Evolutionary conservation across 768 basidiomycete genomes (phyloP).

Genomic region (Tulasnella sp.): DNA sequence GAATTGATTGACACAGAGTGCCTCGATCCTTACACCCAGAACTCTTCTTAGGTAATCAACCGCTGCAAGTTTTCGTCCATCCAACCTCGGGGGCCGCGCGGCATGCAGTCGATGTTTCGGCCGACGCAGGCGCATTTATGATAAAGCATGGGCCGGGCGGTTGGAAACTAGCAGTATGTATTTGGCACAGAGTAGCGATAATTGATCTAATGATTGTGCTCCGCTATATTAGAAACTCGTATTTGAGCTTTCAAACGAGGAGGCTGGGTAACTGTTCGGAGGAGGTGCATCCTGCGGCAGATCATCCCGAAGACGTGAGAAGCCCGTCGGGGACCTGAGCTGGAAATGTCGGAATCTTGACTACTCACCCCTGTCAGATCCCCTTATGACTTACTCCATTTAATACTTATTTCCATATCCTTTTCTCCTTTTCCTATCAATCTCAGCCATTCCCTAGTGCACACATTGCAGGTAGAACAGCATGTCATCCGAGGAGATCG

Average conservation of each 20-base stretch:
- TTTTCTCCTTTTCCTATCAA: not conserved
- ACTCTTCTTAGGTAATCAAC: not conserved
- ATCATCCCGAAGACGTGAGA: not conserved
- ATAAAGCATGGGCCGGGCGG: not conserved
- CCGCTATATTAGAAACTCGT: not conserved
- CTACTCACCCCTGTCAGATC: not conserved
- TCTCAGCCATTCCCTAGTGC: not conserved
- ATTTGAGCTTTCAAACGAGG: not conserved
- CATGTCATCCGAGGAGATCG: not conserved
- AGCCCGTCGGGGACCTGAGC: conserved; percentile 13
- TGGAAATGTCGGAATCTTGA: not conserved
- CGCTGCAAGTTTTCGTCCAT: not conserved
- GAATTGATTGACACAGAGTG: not conserved
- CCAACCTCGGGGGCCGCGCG: not conserved
- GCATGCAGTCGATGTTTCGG: not conserved
- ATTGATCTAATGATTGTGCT: not conserved
- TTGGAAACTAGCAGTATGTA: not conserved
- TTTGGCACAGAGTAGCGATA: not conserved
- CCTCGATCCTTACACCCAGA: not conserved
- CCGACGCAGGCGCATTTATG: not conserved
- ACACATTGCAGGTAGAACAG: not conserved
- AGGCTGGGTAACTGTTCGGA: too few relatives aligned
- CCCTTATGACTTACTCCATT: not conserved
- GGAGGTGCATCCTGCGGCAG: not conserved
- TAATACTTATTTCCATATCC: conserved; percentile 2